phyloP scores from a whole-genome alignment of 495 filamentous ascomycete species.

The Filosporella fistucella region DNA sequence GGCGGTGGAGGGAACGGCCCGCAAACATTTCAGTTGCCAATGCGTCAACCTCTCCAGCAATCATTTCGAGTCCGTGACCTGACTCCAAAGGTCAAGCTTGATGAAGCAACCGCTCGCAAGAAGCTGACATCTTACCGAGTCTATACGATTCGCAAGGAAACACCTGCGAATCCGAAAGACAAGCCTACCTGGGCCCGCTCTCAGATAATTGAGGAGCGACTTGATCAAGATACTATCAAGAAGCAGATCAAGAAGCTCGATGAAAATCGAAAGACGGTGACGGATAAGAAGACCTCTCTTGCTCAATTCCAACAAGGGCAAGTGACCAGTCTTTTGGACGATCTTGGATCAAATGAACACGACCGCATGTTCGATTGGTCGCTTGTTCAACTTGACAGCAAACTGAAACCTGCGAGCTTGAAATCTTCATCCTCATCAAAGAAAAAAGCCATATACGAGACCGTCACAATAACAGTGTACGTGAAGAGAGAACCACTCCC shows the following conservation, averaged over 20 bases:
- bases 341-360: conserved; percentile 4
- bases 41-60: conserved; percentile 5
- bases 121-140: conserved; percentile 15
- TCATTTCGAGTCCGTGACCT: conserved; percentile 13
- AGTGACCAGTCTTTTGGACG: conserved; percentile 15
- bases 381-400: conserved; percentile 18
- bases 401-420: not conserved
- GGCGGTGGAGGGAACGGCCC: not conserved
- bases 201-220: conserved; percentile 12
- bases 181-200: conserved; percentile 19
- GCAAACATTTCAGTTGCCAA: conserved; percentile 1
- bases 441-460: conserved; percentile 16
- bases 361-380: conserved; percentile 19
- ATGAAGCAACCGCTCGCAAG: conserved; percentile 13
- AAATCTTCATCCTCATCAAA: not conserved
- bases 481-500: conserved; percentile 13
- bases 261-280: conserved; percentile 8
- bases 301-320: conserved; percentile 8
- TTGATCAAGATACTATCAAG: conserved; percentile 14
- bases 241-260: conserved; percentile 19
- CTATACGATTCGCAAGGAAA: conserved; percentile 12
- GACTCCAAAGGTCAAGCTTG: conserved; percentile 1
- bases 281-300: conserved; percentile 15
- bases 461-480: conserved; percentile 16
- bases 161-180: conserved; percentile 9